A percentile compares a stretch with the other conserved stretches of the same genome.
These are phyloP conservation scores for Coniosporium apollinis DNA, from an alignment of 495 filamentous ascomycete species.

Conservation along the genomic window DNA sequence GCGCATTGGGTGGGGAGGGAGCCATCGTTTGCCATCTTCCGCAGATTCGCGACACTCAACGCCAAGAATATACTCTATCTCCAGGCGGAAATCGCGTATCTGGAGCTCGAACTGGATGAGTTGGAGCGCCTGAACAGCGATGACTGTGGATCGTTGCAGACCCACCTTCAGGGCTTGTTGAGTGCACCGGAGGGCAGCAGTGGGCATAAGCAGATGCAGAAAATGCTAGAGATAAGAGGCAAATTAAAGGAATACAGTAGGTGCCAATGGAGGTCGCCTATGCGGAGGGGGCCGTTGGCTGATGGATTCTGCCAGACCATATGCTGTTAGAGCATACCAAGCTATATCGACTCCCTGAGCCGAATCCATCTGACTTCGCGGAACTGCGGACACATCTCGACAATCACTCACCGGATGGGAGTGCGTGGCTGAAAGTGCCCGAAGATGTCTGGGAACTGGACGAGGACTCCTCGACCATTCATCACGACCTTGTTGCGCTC, in stretches of 20 bases:
- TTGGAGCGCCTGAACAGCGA: constrained; percentile 4
- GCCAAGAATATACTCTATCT: constrained; percentile 22
- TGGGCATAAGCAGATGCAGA: constrained; percentile 13
- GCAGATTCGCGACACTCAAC: constrained; percentile 20
- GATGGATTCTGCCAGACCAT: constrained; percentile 1
- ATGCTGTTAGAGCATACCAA: constrained; percentile 5
- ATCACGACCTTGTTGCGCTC: constrained; percentile 9
- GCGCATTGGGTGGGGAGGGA: constrained; percentile 1
- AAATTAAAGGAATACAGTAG: constrained; percentile 15
- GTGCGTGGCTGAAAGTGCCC: constrained; percentile 10
- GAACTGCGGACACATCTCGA: constrained; percentile 10
- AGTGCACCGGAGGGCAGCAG: constrained; percentile 2
- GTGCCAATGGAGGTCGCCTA: too few species aligned
- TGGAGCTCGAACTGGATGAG: constrained; percentile 15
- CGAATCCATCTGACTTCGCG: constrained; percentile 9
- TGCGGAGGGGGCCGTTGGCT: too few species aligned
- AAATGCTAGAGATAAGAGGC: constrained; percentile 14
- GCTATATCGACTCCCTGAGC: constrained; percentile 8
- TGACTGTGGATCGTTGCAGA: constrained; percentile 4
- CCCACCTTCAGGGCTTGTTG: constrained; percentile 6
- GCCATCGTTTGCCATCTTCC: constrained; percentile 12
- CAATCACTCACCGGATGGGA: background rate
- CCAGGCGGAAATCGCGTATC: constrained; percentile 20
- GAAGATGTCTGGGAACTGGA: constrained; percentile 9
- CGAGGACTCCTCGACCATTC: constrained; percentile 3